Conservation (phyloP, 2,329 filamentous ascomycete species). For the Colletotrichum liaoningense region DNA sequence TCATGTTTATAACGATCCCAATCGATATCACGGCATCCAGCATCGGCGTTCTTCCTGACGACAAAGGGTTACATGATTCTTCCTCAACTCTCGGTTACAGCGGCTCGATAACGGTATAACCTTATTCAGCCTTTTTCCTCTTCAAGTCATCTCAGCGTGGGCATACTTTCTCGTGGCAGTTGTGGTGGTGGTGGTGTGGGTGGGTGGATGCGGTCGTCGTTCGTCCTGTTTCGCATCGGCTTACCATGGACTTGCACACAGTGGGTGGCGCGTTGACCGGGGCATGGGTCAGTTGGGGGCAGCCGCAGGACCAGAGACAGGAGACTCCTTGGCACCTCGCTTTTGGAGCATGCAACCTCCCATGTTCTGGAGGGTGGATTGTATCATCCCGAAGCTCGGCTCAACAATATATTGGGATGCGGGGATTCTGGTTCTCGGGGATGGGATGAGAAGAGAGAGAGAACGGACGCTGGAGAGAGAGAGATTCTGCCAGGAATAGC, state of each 20-base stretch:
- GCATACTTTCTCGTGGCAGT: constrained; percentile 6
- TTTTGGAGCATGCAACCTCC: background rate
- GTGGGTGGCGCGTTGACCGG: background rate
- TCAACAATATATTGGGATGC: constrained; percentile 14
- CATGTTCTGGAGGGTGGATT: constrained; percentile 1
- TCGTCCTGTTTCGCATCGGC: constrained; percentile 21
- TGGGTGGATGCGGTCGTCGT: background rate
- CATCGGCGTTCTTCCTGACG: constrained; percentile 35
- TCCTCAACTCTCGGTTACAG: background rate
- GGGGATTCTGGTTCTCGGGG: background rate
- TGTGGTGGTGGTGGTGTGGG: background rate
- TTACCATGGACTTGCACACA: background rate
- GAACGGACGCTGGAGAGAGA: background rate
- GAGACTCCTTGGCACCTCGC: constrained; percentile 15
- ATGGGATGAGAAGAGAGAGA: background rate
- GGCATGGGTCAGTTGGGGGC: background rate
- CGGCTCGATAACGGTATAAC: background rate
- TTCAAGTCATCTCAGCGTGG: constrained; percentile 15
- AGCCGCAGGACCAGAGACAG: constrained; percentile 8
- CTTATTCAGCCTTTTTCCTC: background rate
- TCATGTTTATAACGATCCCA: constrained; percentile 31
- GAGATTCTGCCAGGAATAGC: constrained; percentile 8
- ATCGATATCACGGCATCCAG: constrained; percentile 36
- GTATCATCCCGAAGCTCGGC: constrained; percentile 32
- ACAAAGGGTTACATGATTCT: constrained; percentile 10